Evolutionary conservation across 768 basidiomycete genomes (phyloP), one percentile per base, ranked within the genome.

Genomic region (Leucocoprinus leucothites): DNA sequence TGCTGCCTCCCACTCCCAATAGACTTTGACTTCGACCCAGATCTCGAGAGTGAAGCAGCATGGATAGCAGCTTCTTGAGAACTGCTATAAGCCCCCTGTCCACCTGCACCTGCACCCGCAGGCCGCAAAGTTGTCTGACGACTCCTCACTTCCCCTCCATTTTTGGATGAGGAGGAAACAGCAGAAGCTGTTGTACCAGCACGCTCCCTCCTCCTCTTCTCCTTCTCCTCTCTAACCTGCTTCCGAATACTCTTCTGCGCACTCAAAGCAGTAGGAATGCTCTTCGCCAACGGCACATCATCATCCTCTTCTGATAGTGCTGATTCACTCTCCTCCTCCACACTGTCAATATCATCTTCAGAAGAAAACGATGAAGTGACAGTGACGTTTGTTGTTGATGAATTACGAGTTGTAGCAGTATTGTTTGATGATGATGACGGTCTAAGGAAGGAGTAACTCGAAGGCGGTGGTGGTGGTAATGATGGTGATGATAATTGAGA

Each of bases 211-310:
- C 77, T 76, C 49, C 84, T 75, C 57, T 80, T 76, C 34, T 85
- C 81, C 26, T 82, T 73, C 65, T 92, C 89, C 58, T 87, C 82
- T 35, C 78, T 77, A 21, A 89, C 83, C 64, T 91, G 81, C 43
- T 76, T 74, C 18, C 90, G 81, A 51, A 96, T 89, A 4, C 87
- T 85, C 61, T 82, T 84, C 63, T 96, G 94, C 9, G 91, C 93
- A 2, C 76, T 80, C 56, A 96, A 70, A 3, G 94, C 94, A 1
- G 85, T 86, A 3, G 93, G 94, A 52, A 93, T 91, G 26, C 85
- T 78, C 59, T 82, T 84, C 2, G 92, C 94, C 14, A 96, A 77
- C 1, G 94, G 94, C 1, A 93, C 74, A 61, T 96, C 87, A 65
- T 96, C 93, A 31, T 31, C 31, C 31, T 5, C 31, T 31, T 31